phyloP scores from a whole-genome alignment of 805 yeast genomes.

The Metschnikowia borealis region DNA sequence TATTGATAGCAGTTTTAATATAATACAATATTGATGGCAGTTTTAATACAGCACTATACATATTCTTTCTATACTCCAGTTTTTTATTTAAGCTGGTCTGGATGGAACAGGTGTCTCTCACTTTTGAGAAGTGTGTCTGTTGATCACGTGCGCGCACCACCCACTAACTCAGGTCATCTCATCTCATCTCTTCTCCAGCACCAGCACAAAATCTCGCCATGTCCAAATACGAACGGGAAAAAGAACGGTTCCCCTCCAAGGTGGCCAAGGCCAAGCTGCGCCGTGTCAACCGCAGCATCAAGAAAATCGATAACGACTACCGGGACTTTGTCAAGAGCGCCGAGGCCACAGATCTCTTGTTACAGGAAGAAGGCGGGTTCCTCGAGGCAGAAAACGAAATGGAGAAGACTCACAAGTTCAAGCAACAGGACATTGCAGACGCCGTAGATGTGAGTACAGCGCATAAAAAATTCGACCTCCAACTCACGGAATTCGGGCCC shows the following conservation, averaged over 20 bases:
- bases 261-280: conserved; percentile 14
- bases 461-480: conserved; percentile 69
- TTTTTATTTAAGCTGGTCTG: too few relatives aligned
- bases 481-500: conserved; percentile 79
- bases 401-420: conserved; percentile 86
- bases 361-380: conserved; percentile 81
- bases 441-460: conserved; percentile 77
- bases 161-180: neutral
- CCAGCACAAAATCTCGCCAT: neutral
- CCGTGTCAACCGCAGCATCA: conserved; percentile 39
- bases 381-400: conserved; percentile 86
- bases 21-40: too few relatives aligned
- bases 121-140: too few relatives aligned
- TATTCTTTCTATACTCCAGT: too few relatives aligned
- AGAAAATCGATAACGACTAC: conserved; percentile 65
- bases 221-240: conserved; percentile 17
- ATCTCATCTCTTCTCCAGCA: neutral
- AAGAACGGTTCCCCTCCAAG: conserved; percentile 13
- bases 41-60: too few relatives aligned
- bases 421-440: conserved; percentile 70
- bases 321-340: conserved; percentile 79
- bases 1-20: too few relatives aligned
- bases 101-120: too few relatives aligned
- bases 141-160: neutral
- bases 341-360: conserved; percentile 77